These are phyloP conservation scores for Botryococcus braunii DNA, from an alignment of 163 green algal species.

Conservation along the genomic window DNA sequence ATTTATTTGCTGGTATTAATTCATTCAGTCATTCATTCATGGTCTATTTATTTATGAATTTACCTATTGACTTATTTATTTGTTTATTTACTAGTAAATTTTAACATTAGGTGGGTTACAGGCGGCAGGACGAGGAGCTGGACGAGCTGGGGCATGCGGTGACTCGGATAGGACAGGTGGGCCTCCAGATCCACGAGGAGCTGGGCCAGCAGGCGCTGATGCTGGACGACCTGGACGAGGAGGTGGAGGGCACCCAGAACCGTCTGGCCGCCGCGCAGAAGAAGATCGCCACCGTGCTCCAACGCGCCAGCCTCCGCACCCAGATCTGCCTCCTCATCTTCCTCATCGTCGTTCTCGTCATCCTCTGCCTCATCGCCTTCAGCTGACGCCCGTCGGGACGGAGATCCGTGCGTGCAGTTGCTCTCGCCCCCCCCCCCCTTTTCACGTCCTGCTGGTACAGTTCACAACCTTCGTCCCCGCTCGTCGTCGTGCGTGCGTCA, in stretches of 20 bases:
- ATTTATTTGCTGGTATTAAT: no score
- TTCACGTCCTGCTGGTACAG: no score
- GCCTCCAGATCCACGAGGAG: constrained; percentile 55
- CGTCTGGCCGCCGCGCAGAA: constrained; percentile 45
- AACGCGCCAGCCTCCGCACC: constrained; percentile 36
- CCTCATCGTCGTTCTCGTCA: constrained; percentile 37
- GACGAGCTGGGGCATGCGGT: constrained; percentile 43
- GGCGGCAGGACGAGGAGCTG: constrained; percentile 47
- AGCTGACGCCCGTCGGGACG: no score
- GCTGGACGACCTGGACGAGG: constrained; percentile 52
- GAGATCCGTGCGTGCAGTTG: no score
- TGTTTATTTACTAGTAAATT: no score
- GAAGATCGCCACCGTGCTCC: constrained; percentile 44
- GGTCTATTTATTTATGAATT: no score
- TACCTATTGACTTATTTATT: no score
- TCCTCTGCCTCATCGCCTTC: constrained; percentile 15
- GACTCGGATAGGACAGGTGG: constrained; percentile 47
- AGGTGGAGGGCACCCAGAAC: constrained; percentile 42
- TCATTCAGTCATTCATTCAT: no score
- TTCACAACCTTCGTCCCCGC: no score
- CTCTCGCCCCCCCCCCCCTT: no score
- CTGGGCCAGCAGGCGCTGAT: constrained; percentile 37
- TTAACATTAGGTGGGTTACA: no score
- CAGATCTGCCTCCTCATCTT: constrained; percentile 50
- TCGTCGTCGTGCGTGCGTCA: no score